Percentiles rank a stretch among this genome's conserved stretches.
Conservation (phyloP, 1,284 basidiomycete genomes). For the Laetiporus sulphureus region DNA sequence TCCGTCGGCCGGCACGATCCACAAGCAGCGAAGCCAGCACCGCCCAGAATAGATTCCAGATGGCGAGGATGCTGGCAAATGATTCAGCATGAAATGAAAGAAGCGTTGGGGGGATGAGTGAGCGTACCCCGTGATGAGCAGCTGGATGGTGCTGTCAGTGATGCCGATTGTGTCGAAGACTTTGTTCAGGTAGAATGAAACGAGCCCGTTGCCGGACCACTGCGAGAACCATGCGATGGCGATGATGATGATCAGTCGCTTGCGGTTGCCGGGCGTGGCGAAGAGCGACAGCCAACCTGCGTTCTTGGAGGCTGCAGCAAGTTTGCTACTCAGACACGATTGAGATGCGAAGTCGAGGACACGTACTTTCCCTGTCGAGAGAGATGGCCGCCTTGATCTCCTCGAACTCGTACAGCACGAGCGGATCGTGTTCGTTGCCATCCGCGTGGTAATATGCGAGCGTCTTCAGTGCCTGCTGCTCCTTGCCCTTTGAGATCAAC, state of each 20-base stretch:
- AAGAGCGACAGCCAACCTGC: conserved; percentile 58
- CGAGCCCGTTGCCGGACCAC: conserved; percentile 72
- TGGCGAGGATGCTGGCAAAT: conserved; percentile 46
- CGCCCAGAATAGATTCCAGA: conserved; percentile 69
- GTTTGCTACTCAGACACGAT: background rate
- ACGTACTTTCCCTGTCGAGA: conserved; percentile 43
- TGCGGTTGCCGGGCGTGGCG: conserved; percentile 55
- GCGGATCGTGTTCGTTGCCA: conserved; percentile 59
- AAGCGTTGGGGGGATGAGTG: conserved; percentile 30
- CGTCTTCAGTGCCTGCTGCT: conserved; percentile 50
- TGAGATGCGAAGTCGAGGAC: background rate
- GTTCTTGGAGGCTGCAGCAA: conserved; percentile 30
- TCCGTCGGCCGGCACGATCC: conserved; percentile 53
- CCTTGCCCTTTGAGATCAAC: conserved; percentile 58
- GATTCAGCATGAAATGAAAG: conserved; percentile 18
- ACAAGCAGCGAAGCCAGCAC: conserved; percentile 49
- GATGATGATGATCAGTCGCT: conserved; percentile 62
- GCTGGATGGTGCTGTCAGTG: conserved; percentile 49
- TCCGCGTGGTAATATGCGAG: conserved; percentile 75
- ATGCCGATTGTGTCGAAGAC: conserved; percentile 71
- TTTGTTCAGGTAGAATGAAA: conserved; percentile 69
- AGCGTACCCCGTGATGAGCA: conserved; percentile 28
- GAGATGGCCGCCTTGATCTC: conserved; percentile 74
- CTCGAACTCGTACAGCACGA: conserved; percentile 67
- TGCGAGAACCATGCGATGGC: conserved; percentile 69